Conservation (phyloP, 78 protist species). For the Paratrimastix pyriformis region DNA sequence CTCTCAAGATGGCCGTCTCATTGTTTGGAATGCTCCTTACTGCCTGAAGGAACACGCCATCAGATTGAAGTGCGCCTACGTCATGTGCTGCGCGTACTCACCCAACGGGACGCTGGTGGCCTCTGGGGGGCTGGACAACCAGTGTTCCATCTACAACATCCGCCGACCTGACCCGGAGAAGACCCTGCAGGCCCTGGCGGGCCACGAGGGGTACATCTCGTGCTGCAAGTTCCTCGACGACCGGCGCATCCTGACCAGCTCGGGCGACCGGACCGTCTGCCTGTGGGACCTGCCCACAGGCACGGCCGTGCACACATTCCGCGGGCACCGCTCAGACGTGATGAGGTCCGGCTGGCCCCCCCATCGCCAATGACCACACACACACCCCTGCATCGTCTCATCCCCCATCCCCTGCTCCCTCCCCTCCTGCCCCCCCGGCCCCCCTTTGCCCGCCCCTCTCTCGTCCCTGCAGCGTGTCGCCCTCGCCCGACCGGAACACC, state of each 20-base stretch:
- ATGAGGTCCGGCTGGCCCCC: too few species aligned
- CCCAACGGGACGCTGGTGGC: constrained; percentile 79
- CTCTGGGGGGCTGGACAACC: constrained; percentile 92
- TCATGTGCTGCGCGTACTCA: constrained; percentile 93
- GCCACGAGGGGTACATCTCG: constrained; percentile 64
- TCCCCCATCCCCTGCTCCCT: too few species aligned
- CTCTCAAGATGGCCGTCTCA: constrained; percentile 86
- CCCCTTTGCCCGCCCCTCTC: not conserved
- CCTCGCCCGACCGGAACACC: constrained; percentile 39
- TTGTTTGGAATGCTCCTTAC: constrained; percentile 84
- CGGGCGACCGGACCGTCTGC: constrained; percentile 80
- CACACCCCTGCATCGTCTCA: not conserved
- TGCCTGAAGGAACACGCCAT: constrained; percentile 70
- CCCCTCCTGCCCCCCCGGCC: too few species aligned
- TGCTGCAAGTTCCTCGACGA: constrained; percentile 85
- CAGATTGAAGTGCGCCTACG: constrained; percentile 82
- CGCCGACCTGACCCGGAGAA: constrained; percentile 8
- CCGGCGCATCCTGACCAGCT: constrained; percentile 55
- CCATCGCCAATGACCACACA: too few species aligned
- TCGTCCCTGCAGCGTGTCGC: constrained; percentile 19
- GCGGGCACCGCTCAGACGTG: constrained; percentile 85
- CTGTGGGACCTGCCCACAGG: constrained; percentile 86
- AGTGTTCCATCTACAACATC: constrained; percentile 72
- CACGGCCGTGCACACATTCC: constrained; percentile 40
- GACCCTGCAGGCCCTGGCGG: constrained; percentile 16